Base-by-base conservation (phyloP, 352 stramenopile species). In the Pythium folliculosum region DNA sequence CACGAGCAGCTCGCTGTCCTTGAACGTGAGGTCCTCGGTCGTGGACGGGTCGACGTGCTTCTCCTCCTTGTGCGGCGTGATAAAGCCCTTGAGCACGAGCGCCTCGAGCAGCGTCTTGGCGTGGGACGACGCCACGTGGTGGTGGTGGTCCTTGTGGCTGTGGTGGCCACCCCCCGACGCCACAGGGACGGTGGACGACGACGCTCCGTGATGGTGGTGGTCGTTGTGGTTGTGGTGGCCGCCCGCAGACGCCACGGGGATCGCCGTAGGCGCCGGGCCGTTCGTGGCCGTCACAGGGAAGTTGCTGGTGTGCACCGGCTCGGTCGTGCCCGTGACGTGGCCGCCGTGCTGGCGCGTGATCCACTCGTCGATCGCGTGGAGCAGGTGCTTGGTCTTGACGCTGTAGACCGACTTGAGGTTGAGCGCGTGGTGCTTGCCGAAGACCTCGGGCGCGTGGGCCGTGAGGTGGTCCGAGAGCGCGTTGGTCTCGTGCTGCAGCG, bases 1-100 rank as follows among this genome's bases (percentile, higher is more conserved):
- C 2, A 88, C 69, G 48, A 83, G 77, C 27, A 88, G 67, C 57
- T 88, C 79, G 27, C 38, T 78, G 67, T 83, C 77, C 32, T 57
- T 60, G 38, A 67, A 77, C 59, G 76, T 55, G 32, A 75, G 77
- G 63, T 76, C 63, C 60, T 78, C 81, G 25, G 71, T 43, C 6
- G n/a, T 3, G 10, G 32, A 27, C 45, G 56, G 45, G 32, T 27
- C 51, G 51, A 80, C 45, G 27, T 72, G 63, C 52, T 76, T 76
- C 53, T 81, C 45, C 32, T 76, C 69, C 58, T 76, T 76, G 59
- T 68, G 32, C 1, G 47, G 59, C 44, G 64, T 61, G 44, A 76
- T 17, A 35, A 76, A 76, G 30, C 69, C 64, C 27, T 60, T 27
- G n/a, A 76, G 59, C 32, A 76, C 60, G 44, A 76, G 35, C 10